phyloP scores from a whole-genome alignment of 2,329 filamentous ascomycete species.

The Fusarium guadeloupense region DNA sequence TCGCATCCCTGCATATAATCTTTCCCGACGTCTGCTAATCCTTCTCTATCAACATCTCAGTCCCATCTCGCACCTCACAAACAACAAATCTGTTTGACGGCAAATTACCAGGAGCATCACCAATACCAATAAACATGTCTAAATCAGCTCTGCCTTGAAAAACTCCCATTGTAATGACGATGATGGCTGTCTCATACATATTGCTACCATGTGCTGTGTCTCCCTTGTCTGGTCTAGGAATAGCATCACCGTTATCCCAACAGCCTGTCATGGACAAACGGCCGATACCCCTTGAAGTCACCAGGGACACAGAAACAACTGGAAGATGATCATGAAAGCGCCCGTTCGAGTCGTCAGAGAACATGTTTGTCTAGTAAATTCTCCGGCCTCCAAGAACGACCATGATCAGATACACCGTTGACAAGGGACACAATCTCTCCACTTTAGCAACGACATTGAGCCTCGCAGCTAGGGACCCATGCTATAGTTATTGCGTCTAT shows the following conservation, averaged over 20 bases:
- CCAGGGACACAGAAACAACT: conserved; percentile 8
- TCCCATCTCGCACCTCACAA: conserved; percentile 5
- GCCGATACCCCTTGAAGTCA: not conserved
- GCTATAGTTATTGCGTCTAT: conserved; percentile 12
- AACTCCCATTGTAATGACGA: not conserved
- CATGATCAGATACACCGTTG: conserved; percentile 13
- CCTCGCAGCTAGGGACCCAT: conserved; percentile 15
- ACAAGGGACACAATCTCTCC: conserved; percentile 25
- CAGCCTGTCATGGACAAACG: not conserved
- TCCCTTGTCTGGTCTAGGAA: conserved; percentile 13
- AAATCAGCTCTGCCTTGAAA: conserved; percentile 5
- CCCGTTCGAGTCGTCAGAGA: conserved; percentile 3
- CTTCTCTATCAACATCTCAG: conserved; percentile 13
- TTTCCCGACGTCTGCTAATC: not conserved
- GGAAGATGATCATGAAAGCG: conserved; percentile 6
- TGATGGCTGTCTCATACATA: conserved; percentile 32
- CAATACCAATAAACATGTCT: conserved; percentile 12
- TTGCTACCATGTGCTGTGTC: conserved; percentile 25
- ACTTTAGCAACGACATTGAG: conserved; percentile 22
- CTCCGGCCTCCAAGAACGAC: conserved; percentile 17
- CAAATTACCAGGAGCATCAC: conserved; percentile 31
- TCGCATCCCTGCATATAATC: conserved; percentile 18
- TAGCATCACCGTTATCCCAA: conserved; percentile 21
- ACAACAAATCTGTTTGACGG: conserved; percentile 11
- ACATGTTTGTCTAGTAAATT: conserved; percentile 21